Evolutionary conservation across 495 filamentous ascomycete species (phyloP).

Genomic region (Staphylotrichum longicolle): DNA sequence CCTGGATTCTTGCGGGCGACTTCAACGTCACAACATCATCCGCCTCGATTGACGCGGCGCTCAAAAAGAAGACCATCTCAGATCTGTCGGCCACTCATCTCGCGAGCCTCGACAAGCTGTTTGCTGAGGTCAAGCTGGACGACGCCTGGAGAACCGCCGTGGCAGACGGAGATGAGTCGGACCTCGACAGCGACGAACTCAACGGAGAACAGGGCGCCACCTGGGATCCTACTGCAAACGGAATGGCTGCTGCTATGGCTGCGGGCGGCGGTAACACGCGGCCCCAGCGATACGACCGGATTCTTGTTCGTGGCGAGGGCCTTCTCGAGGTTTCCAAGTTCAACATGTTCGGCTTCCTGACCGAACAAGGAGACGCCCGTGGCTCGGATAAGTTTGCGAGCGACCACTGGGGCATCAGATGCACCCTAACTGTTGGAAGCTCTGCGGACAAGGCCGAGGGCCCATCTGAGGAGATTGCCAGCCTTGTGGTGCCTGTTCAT

Average conservation of each 20-base stretch:
- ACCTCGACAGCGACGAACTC: constrained; percentile 22
- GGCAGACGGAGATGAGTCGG: constrained; percentile 13
- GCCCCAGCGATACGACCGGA: constrained; percentile 60
- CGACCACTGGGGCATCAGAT: constrained; percentile 57
- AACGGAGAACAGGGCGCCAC: constrained; percentile 58
- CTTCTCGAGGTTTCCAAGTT: constrained; percentile 40
- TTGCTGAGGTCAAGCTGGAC: constrained; percentile 35
- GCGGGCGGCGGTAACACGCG: constrained; percentile 41
- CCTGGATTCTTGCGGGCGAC: constrained; percentile 57
- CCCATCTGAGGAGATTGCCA: constrained; percentile 19
- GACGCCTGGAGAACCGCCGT: constrained; percentile 41
- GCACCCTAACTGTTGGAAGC: constrained; percentile 35
- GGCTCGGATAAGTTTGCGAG: constrained; percentile 41
- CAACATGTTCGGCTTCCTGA: constrained; percentile 49
- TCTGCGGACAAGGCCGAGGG: constrained; percentile 3
- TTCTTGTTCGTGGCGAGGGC: constrained; percentile 46
- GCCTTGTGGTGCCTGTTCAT: constrained; percentile 29
- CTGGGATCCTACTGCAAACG: constrained; percentile 53
- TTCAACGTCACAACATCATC: constrained; percentile 56
- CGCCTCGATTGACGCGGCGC: constrained; percentile 47
- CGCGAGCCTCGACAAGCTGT: constrained; percentile 34
- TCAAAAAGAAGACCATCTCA: constrained; percentile 46
- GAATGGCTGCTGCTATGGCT: constrained; percentile 46
- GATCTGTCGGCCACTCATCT: constrained; percentile 35
- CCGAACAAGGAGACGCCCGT: constrained; percentile 15